phyloP scores from a whole-genome alignment of 2,329 filamentous ascomycete genomes.

The Mariannaea elegans region DNA sequence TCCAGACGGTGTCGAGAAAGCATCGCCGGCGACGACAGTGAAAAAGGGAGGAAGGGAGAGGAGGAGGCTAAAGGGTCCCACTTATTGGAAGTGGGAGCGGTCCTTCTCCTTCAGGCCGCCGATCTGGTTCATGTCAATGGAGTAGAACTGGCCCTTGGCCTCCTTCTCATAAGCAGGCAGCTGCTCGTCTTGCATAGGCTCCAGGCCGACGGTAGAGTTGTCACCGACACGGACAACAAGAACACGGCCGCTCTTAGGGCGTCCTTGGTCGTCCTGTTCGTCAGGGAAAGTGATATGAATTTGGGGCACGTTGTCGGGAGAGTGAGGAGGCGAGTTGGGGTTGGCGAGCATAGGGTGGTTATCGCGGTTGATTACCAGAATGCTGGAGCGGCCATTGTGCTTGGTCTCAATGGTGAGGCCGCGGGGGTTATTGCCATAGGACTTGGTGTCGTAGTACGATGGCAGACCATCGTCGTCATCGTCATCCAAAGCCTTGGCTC shows the following conservation, averaged over 20 bases:
- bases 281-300: constrained; percentile 99
- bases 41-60: constrained; percentile 23
- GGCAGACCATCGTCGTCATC: constrained; percentile 64
- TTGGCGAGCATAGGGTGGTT: constrained; percentile 78
- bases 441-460: constrained; percentile 70
- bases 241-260: constrained; percentile 83
- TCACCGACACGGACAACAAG: constrained; percentile 93
- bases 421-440: constrained; percentile 59
- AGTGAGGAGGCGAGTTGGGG: constrained; percentile 77
- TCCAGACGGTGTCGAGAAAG: constrained; percentile 38
- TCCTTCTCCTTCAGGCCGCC: constrained; percentile 95
- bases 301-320: constrained; percentile 86
- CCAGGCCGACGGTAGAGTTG: constrained; percentile 82
- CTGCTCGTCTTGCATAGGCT: constrained; percentile 82
- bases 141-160: constrained; percentile 83
- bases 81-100: constrained; percentile 49
- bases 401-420: constrained; percentile 67
- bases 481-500: constrained; percentile 43
- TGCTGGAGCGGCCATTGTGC: constrained; percentile 67
- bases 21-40: constrained; percentile 38
- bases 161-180: constrained; percentile 91
- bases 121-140: constrained; percentile 92
- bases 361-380: constrained; percentile 83
- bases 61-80: constrained; percentile 9
- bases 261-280: constrained; percentile 88